These are phyloP conservation scores for Hypoxylon lienhwacheense DNA, from an alignment of 495 filamentous ascomycete species.

Conservation along the genomic window DNA sequence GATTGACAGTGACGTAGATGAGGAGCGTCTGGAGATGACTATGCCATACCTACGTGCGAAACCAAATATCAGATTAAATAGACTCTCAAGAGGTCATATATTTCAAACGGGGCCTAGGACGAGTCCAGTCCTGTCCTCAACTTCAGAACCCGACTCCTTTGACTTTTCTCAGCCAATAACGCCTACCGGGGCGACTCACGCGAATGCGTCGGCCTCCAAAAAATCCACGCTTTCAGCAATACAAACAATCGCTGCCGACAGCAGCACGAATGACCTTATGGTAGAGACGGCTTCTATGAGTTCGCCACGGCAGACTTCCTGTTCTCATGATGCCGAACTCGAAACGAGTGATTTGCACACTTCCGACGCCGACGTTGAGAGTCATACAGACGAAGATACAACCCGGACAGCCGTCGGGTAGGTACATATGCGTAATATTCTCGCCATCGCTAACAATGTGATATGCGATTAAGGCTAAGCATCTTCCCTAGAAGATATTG, in stretches of 20 bases:
- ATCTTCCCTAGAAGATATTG: too few relatives aligned
- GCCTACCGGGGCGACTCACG: slow-evolving; percentile 8
- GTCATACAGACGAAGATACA: slow-evolving; percentile 31
- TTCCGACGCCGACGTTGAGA: slow-evolving; percentile 38
- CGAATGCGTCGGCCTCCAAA: not conserved
- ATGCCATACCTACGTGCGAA: slow-evolving; percentile 22
- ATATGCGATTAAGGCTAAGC: too few relatives aligned
- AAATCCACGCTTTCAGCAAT: slow-evolving; percentile 11
- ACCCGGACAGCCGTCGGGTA: not conserved
- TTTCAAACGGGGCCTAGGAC: slow-evolving; percentile 28
- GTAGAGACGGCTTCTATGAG: slow-evolving; percentile 28
- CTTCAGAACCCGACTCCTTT: slow-evolving; percentile 30
- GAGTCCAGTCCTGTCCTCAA: slow-evolving; percentile 18
- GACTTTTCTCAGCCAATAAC: slow-evolving; percentile 43
- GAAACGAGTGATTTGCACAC: slow-evolving; percentile 36
- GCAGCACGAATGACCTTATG: not conserved
- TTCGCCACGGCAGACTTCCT: slow-evolving; percentile 13
- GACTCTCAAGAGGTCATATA: slow-evolving; percentile 34
- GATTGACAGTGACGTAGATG: slow-evolving; percentile 46
- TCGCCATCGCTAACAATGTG: not conserved
- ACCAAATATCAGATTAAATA: slow-evolving; percentile 37
- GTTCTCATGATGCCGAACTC: slow-evolving; percentile 16
- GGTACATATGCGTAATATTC: not conserved
- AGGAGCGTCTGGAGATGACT: slow-evolving; percentile 47
- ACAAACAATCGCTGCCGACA: not conserved